Base-by-base conservation (phyloP, 176 grass and related monocot species). In the Thalia dealbata region DNA sequence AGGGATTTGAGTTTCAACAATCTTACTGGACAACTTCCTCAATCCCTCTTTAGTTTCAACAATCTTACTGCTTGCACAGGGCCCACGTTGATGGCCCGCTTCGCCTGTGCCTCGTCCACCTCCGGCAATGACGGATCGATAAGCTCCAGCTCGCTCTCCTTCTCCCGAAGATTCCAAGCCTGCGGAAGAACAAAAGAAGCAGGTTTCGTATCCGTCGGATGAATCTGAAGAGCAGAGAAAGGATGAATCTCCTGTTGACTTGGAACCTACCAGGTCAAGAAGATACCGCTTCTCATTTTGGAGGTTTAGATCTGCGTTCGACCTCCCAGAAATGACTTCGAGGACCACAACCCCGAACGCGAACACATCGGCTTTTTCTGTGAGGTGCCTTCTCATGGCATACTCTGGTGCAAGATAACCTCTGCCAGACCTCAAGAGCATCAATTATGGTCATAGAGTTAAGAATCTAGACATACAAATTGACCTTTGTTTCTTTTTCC, bases 361-460 rank as follows among this genome's bases (percentile, higher is more conserved):
- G 43, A 68, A 68, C 9, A 68, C 65, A 68, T 68, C 65, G 13
- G 19, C 38, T 18, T 68, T 68, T 43, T 68, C 65, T 23, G 65
- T 23, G 18, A 68, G 65, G 44, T 68, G 65, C 21, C 65, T 35
- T 68, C 65, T 68, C 38, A 68, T 41, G 11, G 65, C 65, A 23
- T 68, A 68, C 3, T 68, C 65, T 0, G 65, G 65, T 68, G 65
- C 65, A n/a, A 68, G 65, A 45, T 68, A 68, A 22, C 65, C 65
- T 43, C 65, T 68, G 12, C 4, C 7, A n/a, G 25, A 61, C 10
- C n/a, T n/a, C n/a, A n/a, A n/a, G n/a, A n/a, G n/a, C n/a, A n/a
- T n/a, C n/a, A n/a, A n/a, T n/a, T n/a, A n/a, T n/a, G n/a, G n/a
- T n/a, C n/a, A n/a, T n/a, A n/a, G n/a, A n/a, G n/a, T n/a, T n/a